Base-by-base conservation (phyloP, 331 rosid genomes). In the Erythrophleum ivorense region DNA sequence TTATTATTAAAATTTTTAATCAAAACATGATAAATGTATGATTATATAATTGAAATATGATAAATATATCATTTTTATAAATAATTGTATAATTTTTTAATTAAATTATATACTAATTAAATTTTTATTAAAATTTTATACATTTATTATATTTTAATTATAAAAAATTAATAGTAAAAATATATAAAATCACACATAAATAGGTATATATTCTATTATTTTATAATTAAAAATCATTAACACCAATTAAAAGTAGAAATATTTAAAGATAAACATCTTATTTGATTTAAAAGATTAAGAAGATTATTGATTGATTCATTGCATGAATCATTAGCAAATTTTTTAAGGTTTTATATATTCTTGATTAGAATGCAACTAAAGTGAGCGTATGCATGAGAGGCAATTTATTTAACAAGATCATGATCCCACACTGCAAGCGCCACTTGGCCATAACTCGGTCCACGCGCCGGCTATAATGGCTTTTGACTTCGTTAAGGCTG, bases 381-480 rank as follows among this genome's bases (percentile, higher is more conserved):
- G 84, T 41, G 29, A 9, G 14, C 0, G 71, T 33, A 18, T 14
- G 67, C 5, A 78, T 11, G 7, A 31, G 31, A 68, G 69, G n/a
- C 72, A 38, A 33, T 33, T 33, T 12, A 9, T 34, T 13, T 8
- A 14, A 64, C 7, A 46, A 52, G 15, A 7, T 36, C 3, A 41
- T 3, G 50, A 6, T 54, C 38, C 45, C 49, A 49, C 3, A 16
- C 50, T 41, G 52, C 15, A 71, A 40, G 18, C 33, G 15, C 54
- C 74, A 41, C 54, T 0, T 19, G 55, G 53, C 81, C 2, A 41
- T 24, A 62, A 54, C 67, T 71, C 63, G 84, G 34, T 74, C 24
- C 52, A 31, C 48, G 78, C 80, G 92, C 90, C 94, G 89, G 87
- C 89, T 87, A 71, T 78, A 18, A 67, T 75, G 92, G 92, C 89